phyloP scores from a whole-genome alignment of 208 protist species.

The Novymonas esmeraldas region DNA sequence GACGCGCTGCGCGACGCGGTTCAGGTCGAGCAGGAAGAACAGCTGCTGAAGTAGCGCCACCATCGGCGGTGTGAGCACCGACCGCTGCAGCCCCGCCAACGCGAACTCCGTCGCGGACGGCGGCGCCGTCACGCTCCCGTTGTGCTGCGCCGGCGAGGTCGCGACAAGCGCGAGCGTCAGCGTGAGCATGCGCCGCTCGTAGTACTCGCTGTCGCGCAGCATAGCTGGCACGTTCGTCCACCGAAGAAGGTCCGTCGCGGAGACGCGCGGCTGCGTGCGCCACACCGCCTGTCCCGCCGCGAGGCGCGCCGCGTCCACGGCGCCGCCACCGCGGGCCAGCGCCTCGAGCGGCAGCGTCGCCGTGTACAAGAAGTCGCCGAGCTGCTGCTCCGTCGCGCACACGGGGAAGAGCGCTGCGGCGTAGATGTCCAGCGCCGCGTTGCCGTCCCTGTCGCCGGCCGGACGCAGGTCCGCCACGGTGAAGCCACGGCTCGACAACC shows the following conservation, averaged over 20 bases:
- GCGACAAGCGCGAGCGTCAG: conserved; percentile 25
- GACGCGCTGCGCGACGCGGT: conserved; percentile 35
- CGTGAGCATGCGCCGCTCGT: conserved; percentile 39
- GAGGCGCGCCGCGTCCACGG: conserved; percentile 10
- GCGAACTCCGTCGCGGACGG: not conserved
- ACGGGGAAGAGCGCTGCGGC: conserved; percentile 40
- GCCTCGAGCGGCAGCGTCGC: conserved; percentile 19
- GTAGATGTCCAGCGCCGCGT: conserved; percentile 30
- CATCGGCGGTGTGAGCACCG: conserved; percentile 19
- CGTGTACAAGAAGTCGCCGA: conserved; percentile 37
- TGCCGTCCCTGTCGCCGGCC: not conserved
- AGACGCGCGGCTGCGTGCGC: conserved; percentile 36
- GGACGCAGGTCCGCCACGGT: conserved; percentile 26
- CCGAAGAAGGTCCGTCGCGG: conserved; percentile 42
- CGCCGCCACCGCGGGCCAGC: not conserved
- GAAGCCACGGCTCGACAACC: conserved; percentile 33
- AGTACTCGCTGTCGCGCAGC: conserved; percentile 32
- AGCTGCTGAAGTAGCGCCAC: conserved; percentile 23
- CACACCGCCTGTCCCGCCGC: conserved; percentile 32
- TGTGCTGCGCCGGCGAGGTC: not conserved
- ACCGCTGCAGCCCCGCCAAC: not conserved
- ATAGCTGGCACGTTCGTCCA: conserved; percentile 29
- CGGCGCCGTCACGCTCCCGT: not conserved
- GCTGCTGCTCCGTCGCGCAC: conserved; percentile 28
- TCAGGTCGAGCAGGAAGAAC: conserved; percentile 43